Evolutionary conservation across 2,329 filamentous ascomycete genomes (phyloP), one percentile per base, ranked within the genome.

Genomic region (Pseudogymnoascus sp.): DNA sequence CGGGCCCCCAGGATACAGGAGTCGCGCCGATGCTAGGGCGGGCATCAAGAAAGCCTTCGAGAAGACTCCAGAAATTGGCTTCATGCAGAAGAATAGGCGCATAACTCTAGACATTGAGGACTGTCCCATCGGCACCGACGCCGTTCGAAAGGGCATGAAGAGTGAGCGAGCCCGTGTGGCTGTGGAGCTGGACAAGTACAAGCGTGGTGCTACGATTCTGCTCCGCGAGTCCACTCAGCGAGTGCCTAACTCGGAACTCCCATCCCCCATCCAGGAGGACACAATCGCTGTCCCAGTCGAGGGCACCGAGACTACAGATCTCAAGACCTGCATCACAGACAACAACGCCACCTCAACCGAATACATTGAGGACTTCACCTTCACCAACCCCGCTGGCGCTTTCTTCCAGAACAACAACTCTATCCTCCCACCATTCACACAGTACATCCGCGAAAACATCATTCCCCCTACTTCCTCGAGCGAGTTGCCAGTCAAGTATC

Each of bases 381-480:
- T 99, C 78, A 88, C 88, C 74, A 97, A 96, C 78, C 91, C 90
- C 2, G 95, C 95, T 10, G 93, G 93, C 65, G 87, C 91, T 61
- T 99, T 99, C 80, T 99, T 99, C 84, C 95, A 99, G 74, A 99
- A 99, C 82, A 99, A 99, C 83, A 97, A 97, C 80, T 96, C 92
- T 63, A 97, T 99, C 76, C 87, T 99, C 23, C 86, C 90, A 31
- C 78, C 80, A 15, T 96, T 97, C 77, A 96, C 92, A 13, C 82
- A 86, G 68, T 96, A 96, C 79, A 90, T 97, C 73, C 89, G 91
- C 66, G 82, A 89, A 38, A 84, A 89, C 75, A 89, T 93, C 71
- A 80, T 93, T 1, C 87, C 86, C 0, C 77, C 81, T 2, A 35
- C 69, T 59, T 61, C 71, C 31, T 70, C 74, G 60, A 70, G 69